Percentiles rank a stretch among this genome's conserved stretches.
Conservation (phyloP, 257 asterid species). For the Fraxinus americana region DNA sequence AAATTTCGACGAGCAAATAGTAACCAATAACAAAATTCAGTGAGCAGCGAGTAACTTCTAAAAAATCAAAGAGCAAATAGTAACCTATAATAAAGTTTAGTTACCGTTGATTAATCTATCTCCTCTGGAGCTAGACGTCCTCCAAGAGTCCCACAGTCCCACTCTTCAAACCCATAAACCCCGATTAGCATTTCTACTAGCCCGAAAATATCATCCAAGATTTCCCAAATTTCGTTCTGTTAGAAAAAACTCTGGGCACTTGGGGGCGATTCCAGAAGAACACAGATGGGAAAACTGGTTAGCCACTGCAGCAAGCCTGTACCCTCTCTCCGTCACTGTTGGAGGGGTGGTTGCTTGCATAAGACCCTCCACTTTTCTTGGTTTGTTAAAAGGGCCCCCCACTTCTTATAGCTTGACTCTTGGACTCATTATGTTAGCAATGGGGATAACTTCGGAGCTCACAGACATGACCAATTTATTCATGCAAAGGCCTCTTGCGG, state of each 20-base stretch:
- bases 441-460: constrained; percentile 29
- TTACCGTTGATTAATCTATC: too few species aligned
- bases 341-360: constrained; percentile 75
- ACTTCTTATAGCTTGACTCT: constrained; percentile 16
- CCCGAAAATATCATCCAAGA: constrained; percentile 28
- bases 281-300: constrained; percentile 65
- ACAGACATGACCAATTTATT: constrained; percentile 54
- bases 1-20: too few species aligned
- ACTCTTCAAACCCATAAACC: constrained; percentile 35
- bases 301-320: constrained; percentile 70
- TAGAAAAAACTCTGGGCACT: constrained; percentile 27
- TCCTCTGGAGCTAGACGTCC: constrained; percentile 27
- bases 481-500: constrained; percentile 40
- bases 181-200: constrained; percentile 28
- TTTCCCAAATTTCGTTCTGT: constrained; percentile 21
- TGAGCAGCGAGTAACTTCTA: too few species aligned
- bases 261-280: constrained; percentile 35
- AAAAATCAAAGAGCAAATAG: too few species aligned
- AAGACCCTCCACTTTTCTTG: constrained; percentile 12
- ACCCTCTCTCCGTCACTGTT: constrained; percentile 77
- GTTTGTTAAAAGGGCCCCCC: constrained; percentile 10
- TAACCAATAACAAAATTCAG: too few species aligned
- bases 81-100: too few species aligned
- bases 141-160: constrained; percentile 34
- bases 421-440: constrained; percentile 19